These are phyloP conservation scores for Chlamydomonas sp. DNA, from an alignment of 139 green algal species.

Conservation along the genomic window DNA sequence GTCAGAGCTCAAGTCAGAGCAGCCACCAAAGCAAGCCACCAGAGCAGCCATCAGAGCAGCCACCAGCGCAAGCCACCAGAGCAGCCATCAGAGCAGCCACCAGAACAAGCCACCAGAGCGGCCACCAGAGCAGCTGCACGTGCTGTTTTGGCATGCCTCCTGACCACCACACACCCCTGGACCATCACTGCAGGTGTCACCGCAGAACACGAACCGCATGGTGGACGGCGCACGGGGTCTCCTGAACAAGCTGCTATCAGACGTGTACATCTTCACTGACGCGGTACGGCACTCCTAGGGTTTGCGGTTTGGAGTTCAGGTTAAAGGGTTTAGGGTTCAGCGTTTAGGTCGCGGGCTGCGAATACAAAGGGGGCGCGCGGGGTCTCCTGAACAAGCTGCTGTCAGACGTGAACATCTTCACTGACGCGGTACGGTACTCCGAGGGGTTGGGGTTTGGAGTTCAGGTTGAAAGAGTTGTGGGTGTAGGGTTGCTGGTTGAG, in stretches of 20 bases:
- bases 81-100: too few species aligned
- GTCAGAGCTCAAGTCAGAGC: too few species aligned
- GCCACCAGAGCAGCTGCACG: neutral
- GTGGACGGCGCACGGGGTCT: conserved; percentile 77
- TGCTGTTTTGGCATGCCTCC: neutral
- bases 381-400: conserved; percentile 84
- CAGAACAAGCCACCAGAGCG: neutral
- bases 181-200: too few species aligned
- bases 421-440: conserved; percentile 90
- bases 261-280: conserved; percentile 99
- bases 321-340: neutral
- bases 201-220: conserved; percentile 81
- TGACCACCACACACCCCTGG: neutral
- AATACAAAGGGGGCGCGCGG: conserved; percentile 33
- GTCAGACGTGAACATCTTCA: conserved; percentile 97
- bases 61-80: too few species aligned
- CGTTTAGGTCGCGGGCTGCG: neutral
- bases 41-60: too few species aligned
- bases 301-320: conserved; percentile 50
- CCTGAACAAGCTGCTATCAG: conserved; percentile 88
- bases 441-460: conserved; percentile 38
- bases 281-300: too few species aligned
- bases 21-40: too few species aligned
- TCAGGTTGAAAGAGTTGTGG: conserved; percentile 7
- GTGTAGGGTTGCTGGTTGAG: neutral